phyloP scores from a whole-genome alignment of 2,329 filamentous ascomycete genomes.

The Talaromyces rugulosus region DNA sequence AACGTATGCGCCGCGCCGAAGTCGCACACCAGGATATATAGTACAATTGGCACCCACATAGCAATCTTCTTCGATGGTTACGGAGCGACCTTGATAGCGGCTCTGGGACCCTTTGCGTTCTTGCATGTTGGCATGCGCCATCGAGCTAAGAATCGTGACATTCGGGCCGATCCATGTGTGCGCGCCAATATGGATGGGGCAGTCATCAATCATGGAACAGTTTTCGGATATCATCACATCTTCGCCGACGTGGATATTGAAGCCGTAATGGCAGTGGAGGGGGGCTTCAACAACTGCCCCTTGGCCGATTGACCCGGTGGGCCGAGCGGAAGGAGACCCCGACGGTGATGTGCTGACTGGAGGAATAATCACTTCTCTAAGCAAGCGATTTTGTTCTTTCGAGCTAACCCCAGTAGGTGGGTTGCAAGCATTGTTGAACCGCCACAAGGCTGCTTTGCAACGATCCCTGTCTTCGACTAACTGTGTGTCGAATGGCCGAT shows the following conservation, averaged over 20 bases:
- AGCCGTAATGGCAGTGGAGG: conserved; percentile 91
- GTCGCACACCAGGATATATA: conserved; percentile 48
- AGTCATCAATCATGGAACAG: conserved; percentile 84
- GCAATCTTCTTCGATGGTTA: conserved; percentile 72
- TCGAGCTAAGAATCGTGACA: conserved; percentile 78
- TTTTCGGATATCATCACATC: conserved; percentile 78
- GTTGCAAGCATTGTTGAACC: conserved; percentile 81
- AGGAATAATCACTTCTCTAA: conserved; percentile 37
- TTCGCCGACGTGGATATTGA: conserved; percentile 85
- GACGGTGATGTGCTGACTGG: conserved; percentile 44
- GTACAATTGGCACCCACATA: conserved; percentile 61
- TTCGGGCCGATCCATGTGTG: conserved; percentile 68
- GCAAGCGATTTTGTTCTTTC: conserved; percentile 36
- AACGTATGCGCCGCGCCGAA: conserved; percentile 40
- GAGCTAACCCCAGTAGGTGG: conserved; percentile 66
- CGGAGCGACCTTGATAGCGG: conserved; percentile 63
- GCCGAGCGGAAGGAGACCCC: conserved; percentile 51
- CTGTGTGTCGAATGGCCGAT: conserved; percentile 72
- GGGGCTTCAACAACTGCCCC: conserved; percentile 78
- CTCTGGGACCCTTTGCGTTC: conserved; percentile 70
- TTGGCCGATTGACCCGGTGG: conserved; percentile 61
- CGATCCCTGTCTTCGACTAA: conserved; percentile 79
- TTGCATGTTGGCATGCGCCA: conserved; percentile 67
- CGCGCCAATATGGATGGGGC: conserved; percentile 74
- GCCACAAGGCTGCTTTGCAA: conserved; percentile 75